Conservation (phyloP, 1,284 basidiomycete genomes). For the Cutaneotrichosporon sp. region DNA sequence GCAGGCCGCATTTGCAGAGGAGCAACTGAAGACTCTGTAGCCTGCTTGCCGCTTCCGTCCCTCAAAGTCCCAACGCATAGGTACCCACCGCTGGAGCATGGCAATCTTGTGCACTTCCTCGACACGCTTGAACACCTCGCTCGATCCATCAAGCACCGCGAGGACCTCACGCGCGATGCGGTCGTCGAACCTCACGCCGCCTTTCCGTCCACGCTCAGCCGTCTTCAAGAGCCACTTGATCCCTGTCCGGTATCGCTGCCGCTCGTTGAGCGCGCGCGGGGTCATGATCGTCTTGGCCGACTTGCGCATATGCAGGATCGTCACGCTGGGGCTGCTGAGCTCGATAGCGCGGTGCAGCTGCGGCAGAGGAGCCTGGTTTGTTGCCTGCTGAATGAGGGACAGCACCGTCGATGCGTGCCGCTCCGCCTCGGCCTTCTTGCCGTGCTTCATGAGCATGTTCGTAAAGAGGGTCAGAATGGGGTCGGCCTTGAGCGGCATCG, state of each 20-base stretch:
- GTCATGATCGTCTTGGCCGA: conserved; percentile 61
- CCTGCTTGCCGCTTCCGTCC: too few relatives aligned
- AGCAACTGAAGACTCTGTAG: too few relatives aligned
- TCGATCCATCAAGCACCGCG: conserved; percentile 59
- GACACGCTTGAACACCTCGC: conserved; percentile 58
- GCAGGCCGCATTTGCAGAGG: too few relatives aligned
- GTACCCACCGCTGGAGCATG: conserved; percentile 73
- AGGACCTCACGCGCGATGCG: conserved; percentile 71
- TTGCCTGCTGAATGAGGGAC: conserved; percentile 57
- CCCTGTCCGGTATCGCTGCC: conserved; percentile 64
- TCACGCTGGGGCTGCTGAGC: conserved; percentile 62
- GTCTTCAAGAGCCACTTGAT: conserved; percentile 64
- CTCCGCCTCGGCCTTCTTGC: conserved; percentile 63
- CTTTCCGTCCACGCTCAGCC: conserved; percentile 51
- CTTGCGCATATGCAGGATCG: conserved; percentile 53
- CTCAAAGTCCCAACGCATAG: too few relatives aligned
- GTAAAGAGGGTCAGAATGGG: conserved; percentile 70
- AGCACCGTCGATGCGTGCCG: conserved; percentile 60
- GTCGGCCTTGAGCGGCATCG: conserved; percentile 65
- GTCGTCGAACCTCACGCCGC: conserved; percentile 58
- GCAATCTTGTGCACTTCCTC: conserved; percentile 63
- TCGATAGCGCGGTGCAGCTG: conserved; percentile 67
- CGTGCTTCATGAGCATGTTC: conserved; percentile 62
- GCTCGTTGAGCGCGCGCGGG: conserved; percentile 68
- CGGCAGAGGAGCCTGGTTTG: conserved; percentile 68